Percentiles rank a stretch among this genome's conserved stretches.
These are phyloP conservation scores for Bruguiera sexangula DNA, from an alignment of 345 rosid genomes.

Conservation along the genomic window DNA sequence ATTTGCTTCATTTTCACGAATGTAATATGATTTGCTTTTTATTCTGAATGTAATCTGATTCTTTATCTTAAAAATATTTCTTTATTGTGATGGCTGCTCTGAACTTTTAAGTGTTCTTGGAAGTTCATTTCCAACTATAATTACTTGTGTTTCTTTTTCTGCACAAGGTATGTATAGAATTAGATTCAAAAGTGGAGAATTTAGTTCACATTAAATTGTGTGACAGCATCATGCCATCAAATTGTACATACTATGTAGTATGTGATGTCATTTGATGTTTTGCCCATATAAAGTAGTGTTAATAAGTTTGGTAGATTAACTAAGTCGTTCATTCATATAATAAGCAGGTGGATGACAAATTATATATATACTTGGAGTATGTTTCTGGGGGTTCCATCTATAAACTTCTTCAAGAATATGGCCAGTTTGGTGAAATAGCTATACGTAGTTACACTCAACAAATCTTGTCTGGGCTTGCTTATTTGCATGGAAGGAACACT, in stretches of 20 bases:
- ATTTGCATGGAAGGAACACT: constrained; percentile 57
- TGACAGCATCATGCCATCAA: neutral
- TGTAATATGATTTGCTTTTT: neutral
- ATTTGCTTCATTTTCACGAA: constrained; percentile 1
- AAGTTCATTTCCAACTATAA: neutral
- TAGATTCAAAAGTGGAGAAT: too few relatives aligned
- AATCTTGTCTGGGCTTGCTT: constrained; percentile 70
- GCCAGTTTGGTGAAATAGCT: constrained; percentile 55
- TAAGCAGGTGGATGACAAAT: constrained; percentile 55
- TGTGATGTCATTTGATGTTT: too few relatives aligned
- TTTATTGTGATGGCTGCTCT: neutral
- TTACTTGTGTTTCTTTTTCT: too few relatives aligned
- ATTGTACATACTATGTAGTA: too few relatives aligned
- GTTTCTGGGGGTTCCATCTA: constrained; percentile 79
- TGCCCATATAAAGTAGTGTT: too few relatives aligned
- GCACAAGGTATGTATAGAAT: too few relatives aligned
- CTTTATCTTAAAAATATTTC: neutral
- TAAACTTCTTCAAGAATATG: constrained; percentile 75
- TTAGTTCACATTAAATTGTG: too few relatives aligned
- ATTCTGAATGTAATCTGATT: neutral
- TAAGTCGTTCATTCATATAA: neutral
- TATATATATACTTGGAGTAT: constrained; percentile 71
- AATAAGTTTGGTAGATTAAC: too few relatives aligned
- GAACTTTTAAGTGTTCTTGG: neutral
- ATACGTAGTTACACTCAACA: constrained; percentile 75